Base-by-base conservation (phyloP, 106 monocot species). In the Acorus calamus region DNA sequence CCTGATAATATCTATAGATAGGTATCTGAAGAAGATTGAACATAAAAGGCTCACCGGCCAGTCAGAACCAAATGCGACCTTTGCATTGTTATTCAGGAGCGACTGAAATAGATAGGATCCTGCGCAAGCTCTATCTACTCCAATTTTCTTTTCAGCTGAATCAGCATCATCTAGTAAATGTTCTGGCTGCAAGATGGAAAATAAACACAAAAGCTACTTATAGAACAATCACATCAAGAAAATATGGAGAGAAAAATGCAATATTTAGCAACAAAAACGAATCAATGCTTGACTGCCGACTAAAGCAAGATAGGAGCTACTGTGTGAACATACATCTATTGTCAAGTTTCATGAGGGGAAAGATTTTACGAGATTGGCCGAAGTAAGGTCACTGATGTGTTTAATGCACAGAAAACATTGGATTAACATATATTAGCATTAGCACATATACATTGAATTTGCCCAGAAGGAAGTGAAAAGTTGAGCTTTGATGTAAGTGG, bases 1-100 rank as follows among this genome's bases (percentile, higher is more conserved):
- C 1, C 28, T 28, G 28, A 28, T 28, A 28, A 28, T 28, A 28
- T 28, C 28, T 28, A 28, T 28, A 28, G 28, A 28, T 28, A 28
- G 28, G 1, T 28, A 28, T 28, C 28, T 28, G 28, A 28, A 28
- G 28, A 41, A 63, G 14, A 56, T n/a, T 46, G 5, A 7, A 63
- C 7, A 57, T 59, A 11, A 65, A 58, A 44, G 48, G 63, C 75
- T 79, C 59, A 96, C 96, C 9, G 96, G 96, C 91, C 96, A 96
- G 50, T 96, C 96, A 71, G 96, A 96, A 70, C 96, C 96, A 77
- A 96, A 96, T 58, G 80, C 81, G 55, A 96, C 52, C 12, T 57
- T 62, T 53, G 83, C 84, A 66, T 69, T 72, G 14, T 78, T 71
- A 60, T 48, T 58, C 59, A 83, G 56, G 43, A 96, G 75, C 9